Evolutionary conservation across 2,329 filamentous ascomycete species (phyloP).

Genomic region (Dryadomyces sulphureus): DNA sequence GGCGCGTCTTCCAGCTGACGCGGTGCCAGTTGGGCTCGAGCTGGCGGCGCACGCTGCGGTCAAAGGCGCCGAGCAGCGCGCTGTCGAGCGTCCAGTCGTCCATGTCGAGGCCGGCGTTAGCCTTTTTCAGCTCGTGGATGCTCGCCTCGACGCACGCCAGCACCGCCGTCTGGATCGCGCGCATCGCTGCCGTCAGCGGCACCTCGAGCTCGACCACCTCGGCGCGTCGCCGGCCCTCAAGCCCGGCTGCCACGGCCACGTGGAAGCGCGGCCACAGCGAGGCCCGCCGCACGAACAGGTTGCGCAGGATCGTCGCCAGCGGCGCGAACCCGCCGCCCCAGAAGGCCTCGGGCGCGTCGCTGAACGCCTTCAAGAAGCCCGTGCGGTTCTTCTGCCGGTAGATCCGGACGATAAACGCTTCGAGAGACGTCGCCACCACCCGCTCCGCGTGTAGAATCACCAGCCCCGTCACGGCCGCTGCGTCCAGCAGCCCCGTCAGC

Average conservation of each 20-base stretch:
- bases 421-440: slow-evolving; percentile 70
- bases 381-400: slow-evolving; percentile 89
- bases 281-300: slow-evolving; percentile 75
- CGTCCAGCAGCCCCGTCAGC: slow-evolving; percentile 65
- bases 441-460: slow-evolving; percentile 81
- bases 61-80: slow-evolving; percentile 83
- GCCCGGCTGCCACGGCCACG: slow-evolving; percentile 70
- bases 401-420: slow-evolving; percentile 89
- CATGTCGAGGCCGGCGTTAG: slow-evolving; percentile 81
- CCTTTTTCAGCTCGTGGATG: slow-evolving; percentile 84
- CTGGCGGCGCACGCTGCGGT: slow-evolving; percentile 74
- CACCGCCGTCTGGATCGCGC: slow-evolving; percentile 82
- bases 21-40: slow-evolving; percentile 95
- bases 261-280: slow-evolving; percentile 92
- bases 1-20: slow-evolving; percentile 85
- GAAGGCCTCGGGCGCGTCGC: slow-evolving; percentile 84
- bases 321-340: slow-evolving; percentile 76
- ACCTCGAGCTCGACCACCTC: slow-evolving; percentile 96
- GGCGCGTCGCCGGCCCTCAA: slow-evolving; percentile 84
- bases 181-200: slow-evolving; percentile 90
- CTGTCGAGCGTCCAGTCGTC: slow-evolving; percentile 95
- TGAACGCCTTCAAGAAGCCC: slow-evolving; percentile 92
- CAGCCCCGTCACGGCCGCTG: slow-evolving; percentile 74
- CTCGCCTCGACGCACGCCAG: slow-evolving; percentile 94
- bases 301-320: slow-evolving; percentile 78